phyloP scores from a whole-genome alignment of 768 basidiomycete genomes.

The Cystofilobasidium capitatum region DNA sequence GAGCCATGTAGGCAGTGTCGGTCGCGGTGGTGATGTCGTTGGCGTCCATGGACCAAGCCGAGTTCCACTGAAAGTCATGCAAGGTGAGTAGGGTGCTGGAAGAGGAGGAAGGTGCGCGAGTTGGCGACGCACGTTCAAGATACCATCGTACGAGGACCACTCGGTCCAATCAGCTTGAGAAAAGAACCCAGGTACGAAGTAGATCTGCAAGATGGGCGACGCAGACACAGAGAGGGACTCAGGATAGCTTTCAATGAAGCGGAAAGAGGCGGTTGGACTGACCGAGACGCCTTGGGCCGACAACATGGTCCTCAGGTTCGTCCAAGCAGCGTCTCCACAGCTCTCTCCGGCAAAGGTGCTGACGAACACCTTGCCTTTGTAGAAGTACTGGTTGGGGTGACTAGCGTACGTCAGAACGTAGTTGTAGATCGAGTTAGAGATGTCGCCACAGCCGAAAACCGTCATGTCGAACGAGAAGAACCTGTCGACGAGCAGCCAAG shows the following conservation, averaged over 20 bases:
- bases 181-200: constrained; percentile 65
- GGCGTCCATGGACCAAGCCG: constrained; percentile 31
- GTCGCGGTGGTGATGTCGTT: constrained; percentile 17
- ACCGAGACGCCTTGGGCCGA: constrained; percentile 7
- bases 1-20: constrained; percentile 13
- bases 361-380: constrained; percentile 51
- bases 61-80: constrained; percentile 26
- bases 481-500: too few relatives aligned
- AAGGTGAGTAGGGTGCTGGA: background rate
- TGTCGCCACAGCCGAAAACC: constrained; percentile 19
- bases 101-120: background rate
- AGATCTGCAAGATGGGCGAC: constrained; percentile 34
- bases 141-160: constrained; percentile 18
- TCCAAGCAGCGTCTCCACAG: constrained; percentile 40
- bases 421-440: constrained; percentile 25
- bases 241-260: background rate
- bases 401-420: constrained; percentile 50
- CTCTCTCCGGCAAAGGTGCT: constrained; percentile 64
- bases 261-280: background rate
- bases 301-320: constrained; percentile 6
- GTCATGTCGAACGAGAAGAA: constrained; percentile 26
- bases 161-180: constrained; percentile 31
- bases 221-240: background rate
- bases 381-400: constrained; percentile 54
- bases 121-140: constrained; percentile 42